Evolutionary conservation across 768 basidiomycete species (phyloP).

Genomic region (Lactarius sp.): DNA sequence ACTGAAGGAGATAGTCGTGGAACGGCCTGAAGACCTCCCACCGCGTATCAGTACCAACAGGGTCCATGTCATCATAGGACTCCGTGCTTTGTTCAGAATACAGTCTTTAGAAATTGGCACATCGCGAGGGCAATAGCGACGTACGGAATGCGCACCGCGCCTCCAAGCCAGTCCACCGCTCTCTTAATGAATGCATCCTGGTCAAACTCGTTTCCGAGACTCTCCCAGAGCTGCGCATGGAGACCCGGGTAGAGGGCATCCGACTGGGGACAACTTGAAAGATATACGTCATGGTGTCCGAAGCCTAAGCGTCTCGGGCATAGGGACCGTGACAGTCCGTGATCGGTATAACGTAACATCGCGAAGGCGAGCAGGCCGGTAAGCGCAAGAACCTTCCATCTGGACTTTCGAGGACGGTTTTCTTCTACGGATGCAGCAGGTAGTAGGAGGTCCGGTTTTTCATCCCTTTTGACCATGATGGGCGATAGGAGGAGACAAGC

Average conservation of each 20-base stretch:
- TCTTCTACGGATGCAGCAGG: not conserved
- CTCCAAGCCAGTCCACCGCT: conserved; percentile 37
- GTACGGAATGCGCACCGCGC: conserved; percentile 39
- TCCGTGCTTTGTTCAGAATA: conserved; percentile 27
- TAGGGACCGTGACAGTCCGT: not conserved
- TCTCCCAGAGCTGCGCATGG: too few relatives aligned
- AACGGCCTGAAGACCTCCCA: conserved; percentile 39
- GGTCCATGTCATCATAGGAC: conserved; percentile 42
- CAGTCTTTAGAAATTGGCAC: not conserved
- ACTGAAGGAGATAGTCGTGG: conserved; percentile 38
- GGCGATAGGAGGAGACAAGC: too few relatives aligned
- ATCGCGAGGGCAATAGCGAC: conserved; percentile 21
- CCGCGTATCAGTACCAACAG: conserved; percentile 44
- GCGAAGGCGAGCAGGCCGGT: not conserved
- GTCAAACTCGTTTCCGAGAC: conserved; percentile 29
- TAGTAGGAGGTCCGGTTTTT: not conserved
- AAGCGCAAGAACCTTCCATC: not conserved
- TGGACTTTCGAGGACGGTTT: not conserved
- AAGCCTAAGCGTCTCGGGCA: not conserved
- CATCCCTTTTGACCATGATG: not conserved
- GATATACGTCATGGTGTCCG: not conserved
- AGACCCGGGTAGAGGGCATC: too few relatives aligned
- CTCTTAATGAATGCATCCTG: conserved; percentile 35
- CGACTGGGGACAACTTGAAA: too few relatives aligned
- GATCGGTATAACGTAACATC: not conserved